A percentile compares a stretch with the other conserved stretches of the same genome.
These are phyloP conservation scores for Fomes fomentarius DNA, from an alignment of 1,284 basidiomycete species.

Conservation along the genomic window DNA sequence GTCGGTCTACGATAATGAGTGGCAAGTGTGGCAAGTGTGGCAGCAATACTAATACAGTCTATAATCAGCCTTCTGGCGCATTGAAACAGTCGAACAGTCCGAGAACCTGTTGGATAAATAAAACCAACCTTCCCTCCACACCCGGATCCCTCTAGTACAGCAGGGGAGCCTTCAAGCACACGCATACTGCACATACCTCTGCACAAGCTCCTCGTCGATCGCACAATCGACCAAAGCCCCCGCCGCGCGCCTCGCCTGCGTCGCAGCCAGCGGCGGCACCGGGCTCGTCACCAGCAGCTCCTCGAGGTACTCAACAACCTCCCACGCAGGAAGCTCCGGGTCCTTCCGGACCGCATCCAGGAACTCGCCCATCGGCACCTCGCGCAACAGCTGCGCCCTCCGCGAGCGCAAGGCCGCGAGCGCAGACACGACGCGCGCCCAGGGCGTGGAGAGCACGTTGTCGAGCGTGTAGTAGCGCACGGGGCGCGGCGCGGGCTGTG, in stretches of 20 bases:
- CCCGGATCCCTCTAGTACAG: too few species aligned
- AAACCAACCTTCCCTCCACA: too few species aligned
- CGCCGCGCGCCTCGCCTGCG: constrained; percentile 2
- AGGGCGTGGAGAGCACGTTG: constrained; percentile 1
- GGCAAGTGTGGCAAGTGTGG: too few species aligned
- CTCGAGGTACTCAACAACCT: constrained; percentile 7
- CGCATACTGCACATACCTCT: constrained; percentile 7
- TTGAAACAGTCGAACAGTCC: too few species aligned
- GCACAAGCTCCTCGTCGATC: not conserved
- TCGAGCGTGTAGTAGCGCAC: constrained; percentile 9
- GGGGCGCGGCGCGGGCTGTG: constrained; percentile 3
- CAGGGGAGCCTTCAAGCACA: not conserved
- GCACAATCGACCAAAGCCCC: constrained; percentile 2
- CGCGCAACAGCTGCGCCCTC: not conserved
- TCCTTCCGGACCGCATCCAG: constrained; percentile 4
- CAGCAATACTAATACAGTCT: too few species aligned
- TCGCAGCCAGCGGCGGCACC: constrained; percentile 1
- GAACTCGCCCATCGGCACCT: constrained; percentile 5
- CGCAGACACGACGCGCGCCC: constrained; percentile 2
- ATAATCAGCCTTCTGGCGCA: too few species aligned
- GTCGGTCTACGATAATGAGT: too few species aligned
- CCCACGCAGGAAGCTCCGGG: not conserved
- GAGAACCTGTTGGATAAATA: too few species aligned
- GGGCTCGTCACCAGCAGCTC: constrained; percentile 4
- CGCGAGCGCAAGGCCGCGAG: not conserved